Conservation (phyloP, 2,329 filamentous ascomycete genomes). For the Cladosporium phlei region DNA sequence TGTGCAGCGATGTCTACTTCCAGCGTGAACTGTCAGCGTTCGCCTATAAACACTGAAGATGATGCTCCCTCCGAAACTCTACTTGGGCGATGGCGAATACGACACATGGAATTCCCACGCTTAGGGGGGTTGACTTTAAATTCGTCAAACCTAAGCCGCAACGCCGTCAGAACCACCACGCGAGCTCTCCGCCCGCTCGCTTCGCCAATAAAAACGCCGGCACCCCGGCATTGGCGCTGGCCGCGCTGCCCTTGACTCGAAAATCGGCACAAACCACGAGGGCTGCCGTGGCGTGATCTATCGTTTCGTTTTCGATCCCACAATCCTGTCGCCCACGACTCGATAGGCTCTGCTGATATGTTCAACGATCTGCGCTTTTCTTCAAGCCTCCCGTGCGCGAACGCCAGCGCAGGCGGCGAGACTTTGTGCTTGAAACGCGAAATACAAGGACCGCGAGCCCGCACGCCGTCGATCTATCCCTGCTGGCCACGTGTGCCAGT, state of each 20-base stretch:
- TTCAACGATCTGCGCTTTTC: neutral
- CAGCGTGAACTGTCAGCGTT: too few species aligned
- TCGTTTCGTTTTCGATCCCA: neutral
- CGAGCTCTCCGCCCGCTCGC: slow-evolving; percentile 1
- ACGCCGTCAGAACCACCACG: slow-evolving; percentile 9
- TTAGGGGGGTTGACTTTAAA: slow-evolving; percentile 1
- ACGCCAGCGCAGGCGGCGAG: neutral
- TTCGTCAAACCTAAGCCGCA: neutral
- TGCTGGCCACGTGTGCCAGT: slow-evolving; percentile 13
- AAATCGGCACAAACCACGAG: too few species aligned
- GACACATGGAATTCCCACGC: too few species aligned
- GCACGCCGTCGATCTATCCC: neutral
- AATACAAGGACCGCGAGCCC: neutral
- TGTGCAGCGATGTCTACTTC: too few species aligned
- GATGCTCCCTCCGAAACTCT: slow-evolving; percentile 1
- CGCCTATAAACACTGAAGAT: too few species aligned
- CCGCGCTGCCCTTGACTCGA: neutral
- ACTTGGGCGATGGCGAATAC: too few species aligned
- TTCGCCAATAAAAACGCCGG: neutral
- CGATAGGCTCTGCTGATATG: neutral
- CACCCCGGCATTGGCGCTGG: neutral
- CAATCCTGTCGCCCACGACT: slow-evolving; percentile 4
- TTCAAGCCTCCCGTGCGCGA: neutral
- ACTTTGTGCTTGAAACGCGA: too few species aligned
- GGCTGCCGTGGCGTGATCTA: slow-evolving; percentile 13